Percentiles rank a stretch among this genome's conserved stretches.
Evolutionary conservation across 2,329 filamentous ascomycete species (phyloP).

Genomic region (Fusarium hainanense): DNA sequence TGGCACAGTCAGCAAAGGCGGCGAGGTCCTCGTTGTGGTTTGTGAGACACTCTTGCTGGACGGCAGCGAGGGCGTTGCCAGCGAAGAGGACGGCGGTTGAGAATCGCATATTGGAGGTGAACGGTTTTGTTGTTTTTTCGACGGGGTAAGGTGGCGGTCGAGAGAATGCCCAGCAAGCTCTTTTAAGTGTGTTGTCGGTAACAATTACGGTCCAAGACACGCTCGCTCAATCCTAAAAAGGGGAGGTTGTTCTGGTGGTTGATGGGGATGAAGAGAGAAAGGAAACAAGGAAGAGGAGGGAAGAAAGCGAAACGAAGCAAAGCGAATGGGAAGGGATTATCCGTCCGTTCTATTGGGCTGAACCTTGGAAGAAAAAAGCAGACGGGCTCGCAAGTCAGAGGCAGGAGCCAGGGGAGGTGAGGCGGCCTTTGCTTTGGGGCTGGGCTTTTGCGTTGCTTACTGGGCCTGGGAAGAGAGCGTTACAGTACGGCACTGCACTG

Average conservation of each 20-base stretch:
- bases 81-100: slow-evolving; percentile 50
- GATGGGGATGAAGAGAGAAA: slow-evolving; percentile 20
- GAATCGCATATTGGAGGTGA: slow-evolving; percentile 46
- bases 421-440: slow-evolving; percentile 35
- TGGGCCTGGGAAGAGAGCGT: slow-evolving; percentile 5
- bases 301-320: slow-evolving; percentile 23
- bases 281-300: slow-evolving; percentile 28
- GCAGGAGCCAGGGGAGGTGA: slow-evolving; percentile 33
- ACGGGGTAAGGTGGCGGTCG: slow-evolving; percentile 13
- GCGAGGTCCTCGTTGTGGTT: slow-evolving; percentile 55
- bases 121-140: background rate
- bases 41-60: slow-evolving; percentile 55
- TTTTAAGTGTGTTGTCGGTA: slow-evolving; percentile 26
- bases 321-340: slow-evolving; percentile 40
- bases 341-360: slow-evolving; percentile 34
- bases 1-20: slow-evolving; percentile 56
- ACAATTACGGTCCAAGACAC: slow-evolving; percentile 27
- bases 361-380: slow-evolving; percentile 21
- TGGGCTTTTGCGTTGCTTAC: slow-evolving; percentile 29
- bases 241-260: slow-evolving; percentile 20
- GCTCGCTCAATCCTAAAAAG: slow-evolving; percentile 33
- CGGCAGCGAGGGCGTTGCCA: slow-evolving; percentile 49
- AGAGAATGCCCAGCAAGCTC: slow-evolving; percentile 42
- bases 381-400: slow-evolving; percentile 21
- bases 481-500: slow-evolving; percentile 9